Conservation (phyloP, 2,329 filamentous ascomycete genomes). For the Chaetomium sp. region DNA sequence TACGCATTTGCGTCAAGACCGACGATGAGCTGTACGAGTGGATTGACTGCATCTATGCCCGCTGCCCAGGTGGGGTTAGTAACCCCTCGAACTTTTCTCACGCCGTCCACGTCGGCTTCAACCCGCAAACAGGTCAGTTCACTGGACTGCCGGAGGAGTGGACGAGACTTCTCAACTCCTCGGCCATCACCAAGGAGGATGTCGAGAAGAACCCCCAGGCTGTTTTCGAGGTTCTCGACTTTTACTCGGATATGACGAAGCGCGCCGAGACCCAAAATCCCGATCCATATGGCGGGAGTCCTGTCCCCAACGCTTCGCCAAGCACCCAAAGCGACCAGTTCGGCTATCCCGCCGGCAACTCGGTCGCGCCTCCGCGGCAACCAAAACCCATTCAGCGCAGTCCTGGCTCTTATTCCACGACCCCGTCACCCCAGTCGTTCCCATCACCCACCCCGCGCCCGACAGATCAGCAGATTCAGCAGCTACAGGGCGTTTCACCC, state of each 20-base stretch:
- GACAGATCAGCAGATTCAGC: slow-evolving; percentile 43
- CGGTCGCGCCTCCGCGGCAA: slow-evolving; percentile 64
- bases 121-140: slow-evolving; percentile 90
- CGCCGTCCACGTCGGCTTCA: slow-evolving; percentile 94
- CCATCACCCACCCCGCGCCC: slow-evolving; percentile 37
- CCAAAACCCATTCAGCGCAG: slow-evolving; percentile 48
- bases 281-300: slow-evolving; percentile 51
- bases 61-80: slow-evolving; percentile 93
- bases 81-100: slow-evolving; percentile 98
- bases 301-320: slow-evolving; percentile 60
- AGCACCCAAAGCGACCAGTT: slow-evolving; percentile 54
- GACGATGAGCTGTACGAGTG: slow-evolving; percentile 98
- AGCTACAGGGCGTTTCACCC: slow-evolving; percentile 48
- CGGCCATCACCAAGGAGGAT: slow-evolving; percentile 96
- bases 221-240: slow-evolving; percentile 73
- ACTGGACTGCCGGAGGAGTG: slow-evolving; percentile 91
- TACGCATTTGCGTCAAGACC: slow-evolving; percentile 88
- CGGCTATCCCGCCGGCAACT: slow-evolving; percentile 49
- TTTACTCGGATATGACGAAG: slow-evolving; percentile 79
- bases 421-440: slow-evolving; percentile 31
- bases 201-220: slow-evolving; percentile 94
- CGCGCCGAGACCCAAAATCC: slow-evolving; percentile 56
- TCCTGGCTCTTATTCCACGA: slow-evolving; percentile 33
- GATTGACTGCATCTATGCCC: slow-evolving; percentile 97
- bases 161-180: slow-evolving; percentile 93